Evolutionary conservation across 75 land plant species (phyloP), one percentile per base, ranked within the genome.

Genomic region (Azolla pinnata): DNA sequence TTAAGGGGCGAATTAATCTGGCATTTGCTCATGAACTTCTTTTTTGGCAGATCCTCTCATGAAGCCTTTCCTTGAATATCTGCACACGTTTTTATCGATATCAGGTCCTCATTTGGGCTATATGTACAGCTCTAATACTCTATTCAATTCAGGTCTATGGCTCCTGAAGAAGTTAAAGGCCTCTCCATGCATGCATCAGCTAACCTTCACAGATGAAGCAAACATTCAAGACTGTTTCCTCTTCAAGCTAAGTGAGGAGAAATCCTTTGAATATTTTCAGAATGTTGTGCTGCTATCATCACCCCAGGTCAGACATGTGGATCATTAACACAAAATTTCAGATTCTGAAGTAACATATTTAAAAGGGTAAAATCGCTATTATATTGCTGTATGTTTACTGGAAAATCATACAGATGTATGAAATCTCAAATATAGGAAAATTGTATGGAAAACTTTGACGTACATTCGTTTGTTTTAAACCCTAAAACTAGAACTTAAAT

Each of bases 81-180:
- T 88, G 19, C 38, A 85, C 57, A 85, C 95, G 33, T 88, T 74
- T 59, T 49, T 88, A 51, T 88, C 95, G 3, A 26, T 88, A 16
- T 85, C 95, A 57, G 95, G 95, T 14, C 95, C 95, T 46, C 95
- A 88, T 57, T 56, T 88, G 51, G 95, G 95, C 12, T 88, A 85
- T 57, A 56, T 85, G 40, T 88, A 88, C 66, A 82, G 95, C 67
- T 80, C 86, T 55, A 88, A 88, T 64, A 73, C 86, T 35, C 64
- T 88, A 55, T 88, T 88, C 62, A 88, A 86, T 58, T 85, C 89
- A 31, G 95, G 95, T 5, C 40, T 88, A 50, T 88, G 95, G 95
- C 77, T 88, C 5, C 65, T 88, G 64, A 88, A 88, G 71, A 88
- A 85, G 75, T 69, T 85, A 31, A 85, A 88, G 60, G 75, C 71